Conservation (phyloP, 2,329 filamentous ascomycete species). For the Colletotrichum sp. region DNA sequence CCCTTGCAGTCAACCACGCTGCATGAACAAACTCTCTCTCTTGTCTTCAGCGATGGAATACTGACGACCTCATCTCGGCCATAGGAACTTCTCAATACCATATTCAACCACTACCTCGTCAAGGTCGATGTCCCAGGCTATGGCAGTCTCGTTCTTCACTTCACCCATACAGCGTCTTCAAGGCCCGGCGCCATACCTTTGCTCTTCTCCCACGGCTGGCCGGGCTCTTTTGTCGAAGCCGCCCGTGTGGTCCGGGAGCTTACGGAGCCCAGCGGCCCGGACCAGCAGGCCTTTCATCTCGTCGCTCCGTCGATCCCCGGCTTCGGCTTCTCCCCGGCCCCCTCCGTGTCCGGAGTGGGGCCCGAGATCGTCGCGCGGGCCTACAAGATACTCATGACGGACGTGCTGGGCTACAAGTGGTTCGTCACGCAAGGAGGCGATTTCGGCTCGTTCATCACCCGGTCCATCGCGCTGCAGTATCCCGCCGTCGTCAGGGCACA, state of each 20-base stretch:
- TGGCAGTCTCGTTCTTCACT: conserved; percentile 31
- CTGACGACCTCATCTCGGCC: neutral
- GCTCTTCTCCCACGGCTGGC: conserved; percentile 48
- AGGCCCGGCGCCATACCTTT: conserved; percentile 39
- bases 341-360: conserved; percentile 34
- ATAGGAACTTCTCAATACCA: conserved; percentile 1
- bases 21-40: neutral
- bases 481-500: neutral
- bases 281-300: conserved; percentile 47
- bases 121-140: conserved; percentile 20
- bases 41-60: no score
- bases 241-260: conserved; percentile 32
- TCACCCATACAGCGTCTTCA: conserved; percentile 30
- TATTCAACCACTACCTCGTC: conserved; percentile 18
- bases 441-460: conserved; percentile 26
- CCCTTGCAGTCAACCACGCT: neutral
- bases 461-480: conserved; percentile 11
- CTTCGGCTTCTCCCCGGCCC: conserved; percentile 45
- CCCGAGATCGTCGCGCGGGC: conserved; percentile 31
- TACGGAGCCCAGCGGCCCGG: conserved; percentile 27
- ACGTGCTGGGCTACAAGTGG: conserved; percentile 38
- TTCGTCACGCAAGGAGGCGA: conserved; percentile 39
- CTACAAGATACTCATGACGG: conserved; percentile 42
- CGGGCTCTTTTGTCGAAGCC: conserved; percentile 44
- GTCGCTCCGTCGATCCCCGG: conserved; percentile 49